These are phyloP conservation scores for Zygosaccharomyces pseudobailii DNA, from an alignment of 1,139 yeast genomes.

Conservation along the genomic window DNA sequence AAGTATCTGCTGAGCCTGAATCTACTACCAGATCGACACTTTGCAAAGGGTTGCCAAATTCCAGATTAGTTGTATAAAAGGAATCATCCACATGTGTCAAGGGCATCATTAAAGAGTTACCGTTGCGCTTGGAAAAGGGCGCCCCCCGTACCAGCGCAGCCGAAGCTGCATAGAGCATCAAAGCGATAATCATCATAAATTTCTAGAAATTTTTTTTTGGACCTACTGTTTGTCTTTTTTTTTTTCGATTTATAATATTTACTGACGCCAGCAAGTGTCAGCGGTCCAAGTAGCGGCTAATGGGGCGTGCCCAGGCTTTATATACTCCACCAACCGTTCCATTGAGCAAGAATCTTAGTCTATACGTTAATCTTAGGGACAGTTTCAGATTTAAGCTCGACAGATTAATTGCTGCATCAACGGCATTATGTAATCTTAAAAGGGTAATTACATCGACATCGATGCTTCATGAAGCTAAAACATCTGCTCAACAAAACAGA, in stretches of 20 bases:
- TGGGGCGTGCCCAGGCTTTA: background rate
- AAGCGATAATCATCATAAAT: constrained; percentile 1
- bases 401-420: background rate
- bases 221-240: background rate
- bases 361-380: background rate
- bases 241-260: background rate
- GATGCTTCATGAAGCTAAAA: background rate
- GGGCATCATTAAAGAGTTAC: background rate
- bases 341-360: background rate
- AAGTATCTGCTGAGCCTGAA: constrained; percentile 66
- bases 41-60: constrained; percentile 51
- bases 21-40: constrained; percentile 51
- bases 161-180: background rate
- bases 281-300: background rate
- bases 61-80: constrained; percentile 40
- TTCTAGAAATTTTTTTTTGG: background rate
- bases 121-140: background rate
- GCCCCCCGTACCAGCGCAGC: background rate
- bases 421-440: constrained; percentile 5
- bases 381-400: background rate
- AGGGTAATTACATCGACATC: constrained; percentile 1
- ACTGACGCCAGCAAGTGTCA: constrained; percentile 3
- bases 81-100: constrained; percentile 30
- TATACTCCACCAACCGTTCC: background rate
- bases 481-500: background rate